Evolutionary conservation across 225 moss, liverwort and hornwort genomes (phyloP), one percentile per base, ranked within the genome.

Genomic region (Physcomitrellopsis africana): DNA sequence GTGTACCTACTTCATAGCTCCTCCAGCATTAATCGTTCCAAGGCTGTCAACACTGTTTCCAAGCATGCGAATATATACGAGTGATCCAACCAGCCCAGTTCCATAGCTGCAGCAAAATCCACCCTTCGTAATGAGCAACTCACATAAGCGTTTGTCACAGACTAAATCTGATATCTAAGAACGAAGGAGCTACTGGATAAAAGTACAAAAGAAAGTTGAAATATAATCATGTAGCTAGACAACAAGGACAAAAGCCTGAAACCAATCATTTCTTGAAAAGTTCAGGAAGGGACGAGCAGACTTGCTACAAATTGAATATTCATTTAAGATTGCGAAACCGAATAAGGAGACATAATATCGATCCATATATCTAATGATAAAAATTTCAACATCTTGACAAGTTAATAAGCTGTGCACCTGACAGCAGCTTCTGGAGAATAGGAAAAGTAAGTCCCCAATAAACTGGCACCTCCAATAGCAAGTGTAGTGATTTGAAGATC

Each of bases 11-110:
- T 89, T 86, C 64, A 90, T 89, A 76, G 93, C 90, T 12, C 89
- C 84, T 32, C 81, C 69, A 3, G 82, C 66, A 70, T 74, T 73
- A 15, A 10, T 19, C 4, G 48, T 47, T 55, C 82, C 92, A 27
- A 99, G 56, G 42, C 90, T 86, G 79, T 99, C 97, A 11, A 95
- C 82, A 69, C 97, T 99, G 62, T 82, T 93, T 68, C 95, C 97
- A 58, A 99, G 89, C 97, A 99, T 92, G 76, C 97, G 91, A 77
- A 99, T 63, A 72, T 99, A 99, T 2, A 29, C 85, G 52, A 93
- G 58, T 45, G 94, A 86, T 27, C 97, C 97, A 5, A 88, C 60
- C 60, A 99, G 75, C 48, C 97, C 97, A 61, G 83, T 76, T 76
- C 87, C 93, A 75, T 95, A 99, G 77, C 97, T 95, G 88, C 77